Conservation (phyloP, 208 protist species). For the Acanthamoeba royreba region DNA sequence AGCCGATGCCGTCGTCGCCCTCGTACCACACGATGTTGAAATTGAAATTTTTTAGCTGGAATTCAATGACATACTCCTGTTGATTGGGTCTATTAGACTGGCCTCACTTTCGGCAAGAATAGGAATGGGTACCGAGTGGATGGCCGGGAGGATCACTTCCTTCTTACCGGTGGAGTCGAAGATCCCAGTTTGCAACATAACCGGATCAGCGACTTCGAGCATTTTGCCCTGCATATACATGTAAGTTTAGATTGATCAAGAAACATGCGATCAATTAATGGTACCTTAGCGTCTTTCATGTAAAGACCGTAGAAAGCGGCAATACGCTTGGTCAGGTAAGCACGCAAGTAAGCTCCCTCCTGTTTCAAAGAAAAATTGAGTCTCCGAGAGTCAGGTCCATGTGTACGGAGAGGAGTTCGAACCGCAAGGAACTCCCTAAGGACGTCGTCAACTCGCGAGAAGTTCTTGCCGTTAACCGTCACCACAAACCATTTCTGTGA, state of each 20-base stretch:
- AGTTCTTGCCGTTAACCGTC: background rate
- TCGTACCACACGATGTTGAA: background rate
- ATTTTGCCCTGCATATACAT: background rate
- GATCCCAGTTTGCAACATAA: background rate
- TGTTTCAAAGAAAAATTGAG: background rate
- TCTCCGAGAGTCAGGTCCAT: background rate
- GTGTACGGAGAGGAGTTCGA: background rate
- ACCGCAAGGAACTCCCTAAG: background rate
- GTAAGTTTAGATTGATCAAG: background rate
- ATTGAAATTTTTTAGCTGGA: background rate
- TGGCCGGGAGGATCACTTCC: background rate
- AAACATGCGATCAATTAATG: background rate
- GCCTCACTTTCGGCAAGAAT: background rate
- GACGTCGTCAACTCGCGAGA: background rate
- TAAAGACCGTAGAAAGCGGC: background rate
- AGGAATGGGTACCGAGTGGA: background rate
- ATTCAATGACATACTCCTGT: background rate
- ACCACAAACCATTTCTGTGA: background rate
- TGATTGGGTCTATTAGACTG: background rate
- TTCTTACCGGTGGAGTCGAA: background rate
- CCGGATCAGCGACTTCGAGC: background rate
- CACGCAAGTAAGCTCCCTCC: background rate
- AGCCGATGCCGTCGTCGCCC: background rate
- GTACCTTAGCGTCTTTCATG: background rate
- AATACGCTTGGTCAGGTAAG: background rate